phyloP scores from a whole-genome alignment of 2,329 filamentous ascomycete genomes.

The Knoxdaviesia capensis region DNA sequence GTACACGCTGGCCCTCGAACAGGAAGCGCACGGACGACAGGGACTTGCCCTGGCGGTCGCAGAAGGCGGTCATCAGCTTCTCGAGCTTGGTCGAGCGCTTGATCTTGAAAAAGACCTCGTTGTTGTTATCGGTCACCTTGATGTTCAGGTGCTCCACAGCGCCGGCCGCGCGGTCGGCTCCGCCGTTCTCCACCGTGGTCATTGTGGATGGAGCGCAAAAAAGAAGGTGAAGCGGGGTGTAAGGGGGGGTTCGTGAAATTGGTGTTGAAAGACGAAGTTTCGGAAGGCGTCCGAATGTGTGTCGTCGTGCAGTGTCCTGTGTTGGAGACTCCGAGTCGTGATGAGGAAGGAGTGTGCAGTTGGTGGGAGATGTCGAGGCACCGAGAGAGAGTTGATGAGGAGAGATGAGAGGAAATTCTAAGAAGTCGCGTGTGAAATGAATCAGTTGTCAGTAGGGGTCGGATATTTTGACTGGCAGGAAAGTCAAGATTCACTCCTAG shows the following conservation, averaged over 20 bases:
- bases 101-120: conserved; percentile 99
- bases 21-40: conserved; percentile 73
- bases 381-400: no score
- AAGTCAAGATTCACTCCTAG: no score
- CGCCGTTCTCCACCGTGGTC: conserved; percentile 30
- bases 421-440: no score
- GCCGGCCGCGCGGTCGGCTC: conserved; percentile 19
- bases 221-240: conserved; percentile 3
- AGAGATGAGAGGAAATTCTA: no score
- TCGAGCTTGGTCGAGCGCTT: conserved; percentile 90
- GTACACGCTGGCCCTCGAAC: conserved; percentile 87
- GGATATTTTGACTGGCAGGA: no score
- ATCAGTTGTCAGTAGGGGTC: no score
- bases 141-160: conserved; percentile 83
- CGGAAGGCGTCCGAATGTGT: no score
- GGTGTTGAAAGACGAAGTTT: no score
- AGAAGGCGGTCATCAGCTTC: conserved; percentile 97
- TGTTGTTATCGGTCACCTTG: conserved; percentile 98
- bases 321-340: no score
- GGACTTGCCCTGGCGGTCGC: conserved; percentile 84
- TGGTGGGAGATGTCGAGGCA: no score
- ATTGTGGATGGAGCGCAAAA: conserved; percentile 12
- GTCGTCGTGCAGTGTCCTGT: no score
- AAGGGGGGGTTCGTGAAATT: neutral
- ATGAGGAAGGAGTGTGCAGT: no score